Percentiles rank a stretch among this genome's conserved stretches.
phyloP scores from a whole-genome alignment of 179 eudicot species.

The Pouteria campechiana region DNA sequence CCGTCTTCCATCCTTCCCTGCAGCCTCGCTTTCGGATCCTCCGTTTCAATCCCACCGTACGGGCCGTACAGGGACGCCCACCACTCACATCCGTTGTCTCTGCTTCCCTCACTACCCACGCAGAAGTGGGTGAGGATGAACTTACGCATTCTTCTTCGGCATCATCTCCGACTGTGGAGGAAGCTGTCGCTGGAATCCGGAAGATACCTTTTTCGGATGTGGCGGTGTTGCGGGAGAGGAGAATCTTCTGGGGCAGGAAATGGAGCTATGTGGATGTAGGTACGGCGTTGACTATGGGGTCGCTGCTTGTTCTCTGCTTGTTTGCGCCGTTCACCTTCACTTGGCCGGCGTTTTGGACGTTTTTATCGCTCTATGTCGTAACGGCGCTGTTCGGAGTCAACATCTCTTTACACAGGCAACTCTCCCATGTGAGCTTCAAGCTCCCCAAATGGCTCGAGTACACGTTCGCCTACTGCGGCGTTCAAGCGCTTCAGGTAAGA shows the following conservation, averaged over 20 bases:
- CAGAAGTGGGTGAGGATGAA: no score
- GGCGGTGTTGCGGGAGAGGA: conserved; percentile 33
- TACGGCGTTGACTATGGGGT: conserved; percentile 17
- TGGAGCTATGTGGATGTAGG: conserved; percentile 35
- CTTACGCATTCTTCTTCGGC: no score
- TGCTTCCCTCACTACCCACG: no score
- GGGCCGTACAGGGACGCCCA: no score
- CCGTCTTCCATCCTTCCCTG: no score
- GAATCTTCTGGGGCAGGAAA: conserved; percentile 27
- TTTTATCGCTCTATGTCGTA: conserved; percentile 34
- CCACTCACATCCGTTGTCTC: no score
- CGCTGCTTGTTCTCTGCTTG: conserved; percentile 45
- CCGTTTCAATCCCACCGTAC: no score
- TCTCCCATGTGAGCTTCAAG: conserved; percentile 65
- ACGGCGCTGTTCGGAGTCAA: conserved; percentile 71
- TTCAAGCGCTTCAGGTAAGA: conserved; percentile 70
- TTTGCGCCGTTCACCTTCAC: conserved; percentile 55
- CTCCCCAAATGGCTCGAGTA: conserved; percentile 95
- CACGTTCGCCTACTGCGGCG: conserved; percentile 63
- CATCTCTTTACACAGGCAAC: conserved; percentile 65
- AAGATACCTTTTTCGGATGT: no score
- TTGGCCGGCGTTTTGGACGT: conserved; percentile 62
- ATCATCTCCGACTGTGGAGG: no score
- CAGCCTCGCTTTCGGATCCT: no score
- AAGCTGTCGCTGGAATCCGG: no score